Base-by-base conservation (phyloP, 495 filamentous ascomycete genomes). In the Diplogelasinospora grovesii region DNA sequence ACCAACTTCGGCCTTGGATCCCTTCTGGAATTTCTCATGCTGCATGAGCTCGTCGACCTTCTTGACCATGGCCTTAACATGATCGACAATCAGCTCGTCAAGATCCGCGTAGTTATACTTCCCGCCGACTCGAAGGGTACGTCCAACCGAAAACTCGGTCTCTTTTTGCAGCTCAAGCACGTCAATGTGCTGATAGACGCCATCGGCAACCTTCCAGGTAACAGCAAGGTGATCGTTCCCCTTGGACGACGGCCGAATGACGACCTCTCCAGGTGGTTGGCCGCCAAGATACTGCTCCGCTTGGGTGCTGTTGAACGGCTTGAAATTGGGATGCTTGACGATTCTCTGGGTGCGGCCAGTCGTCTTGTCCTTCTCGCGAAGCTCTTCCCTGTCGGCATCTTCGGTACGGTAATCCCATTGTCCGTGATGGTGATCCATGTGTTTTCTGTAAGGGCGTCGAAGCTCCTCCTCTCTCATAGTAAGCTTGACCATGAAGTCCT, bases 191-290 rank as follows among this genome's bases (percentile, higher is more conserved):
- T 98, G 90, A 53, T 86, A 97, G 24, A 96, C 78, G 41, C 83
- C 83, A 49, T 97, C 86, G 0, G 85, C 77, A n/a, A 98, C 87
- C 64, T 97, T 98, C 92, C 92, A 98, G 1, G 92, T 98, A 27
- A 98, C 76, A 3, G 90, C 88, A 34, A 98, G 75, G 63, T 98
- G 92, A 60, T 98, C 93, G 24, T 82, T 81, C 9, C 92, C 92
- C 48, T 89, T 92, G 16, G 88, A 95, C 2, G 86, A 94, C 9
- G 92, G 92, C 8, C 92, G 83, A 52, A 98, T 95, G 23, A 98
- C 85, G 34, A 92, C 85, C 51, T 97, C 93, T 16, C 92, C 92
- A 3, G 80, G 73, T 40, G 77, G 75, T 59, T 88, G 84, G 5
- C 85, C 83, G 15, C 86, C 86, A 6, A 98, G 68, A 61, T 83